Base-by-base conservation (phyloP, 495 filamentous ascomycete genomes). In the Hypoxylon fragiforme region DNA sequence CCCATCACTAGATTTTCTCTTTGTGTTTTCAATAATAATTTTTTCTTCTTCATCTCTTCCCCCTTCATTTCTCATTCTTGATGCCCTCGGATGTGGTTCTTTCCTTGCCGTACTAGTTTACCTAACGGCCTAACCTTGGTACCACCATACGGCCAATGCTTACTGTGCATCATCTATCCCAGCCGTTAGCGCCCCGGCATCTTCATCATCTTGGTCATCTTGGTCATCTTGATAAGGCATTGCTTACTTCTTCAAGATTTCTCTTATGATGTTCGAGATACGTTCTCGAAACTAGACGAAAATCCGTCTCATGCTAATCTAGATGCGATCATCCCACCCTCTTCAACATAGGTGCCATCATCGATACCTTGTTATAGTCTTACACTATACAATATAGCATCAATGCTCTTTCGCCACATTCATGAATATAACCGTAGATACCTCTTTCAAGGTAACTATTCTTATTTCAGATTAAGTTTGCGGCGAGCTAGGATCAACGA, bases 111-210 rank as follows among this genome's bases (percentile, higher is more conserved):
- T n/a, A n/a, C n/a, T n/a, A n/a, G n/a, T n/a, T n/a, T n/a, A n/a
- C 24, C 4, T 28, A 28, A 4, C 9, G 24, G 4, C 9, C 24
- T 28, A 28, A 28, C 4, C 24, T 9, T 28, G 24, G 24, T 4
- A 28, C 24, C 4, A 9, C 24, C 26, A 16, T 13, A 40, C 42
- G 37, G 18, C 24, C 32, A 37, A 31, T 42, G 58, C 58, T 62
- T 62, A 62, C 58, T 62, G 52, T 62, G 42, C 47, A 56, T 48
- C 41, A 48, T 35, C 51, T 42, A 46, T 47, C 35, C 47, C 31
- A 19, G 14, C 44, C 37, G 48, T 49, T 43, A 41, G 34, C 44
- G 39, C 45, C 36, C 40, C 50, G 34, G 45, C 57, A 47, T 61
- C 41, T 19, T 50, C 43, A 51, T 47, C 35, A 47, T 51, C 35